Percentiles rank a stretch among this genome's conserved stretches.
These are phyloP conservation scores for Tetrapisispora phaffii DNA, from an alignment of 805 yeast species.

Conservation along the genomic window DNA sequence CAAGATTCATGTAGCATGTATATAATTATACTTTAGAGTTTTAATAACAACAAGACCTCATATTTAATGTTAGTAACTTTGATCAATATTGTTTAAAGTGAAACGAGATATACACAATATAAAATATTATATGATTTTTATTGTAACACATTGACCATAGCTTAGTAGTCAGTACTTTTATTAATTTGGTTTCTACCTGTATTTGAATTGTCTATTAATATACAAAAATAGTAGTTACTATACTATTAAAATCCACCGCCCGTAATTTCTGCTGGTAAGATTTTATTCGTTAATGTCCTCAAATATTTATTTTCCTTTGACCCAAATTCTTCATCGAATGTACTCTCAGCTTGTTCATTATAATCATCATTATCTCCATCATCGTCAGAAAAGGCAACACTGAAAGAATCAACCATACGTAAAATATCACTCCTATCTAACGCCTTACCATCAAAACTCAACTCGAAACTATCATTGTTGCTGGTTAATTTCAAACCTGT, in stretches of 20 bases:
- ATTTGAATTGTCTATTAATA: not conserved
- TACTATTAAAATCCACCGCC: not conserved
- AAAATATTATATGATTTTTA: not conserved
- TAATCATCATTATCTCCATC: conserved; percentile 4
- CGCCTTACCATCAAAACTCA: conserved; percentile 39
- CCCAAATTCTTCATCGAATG: conserved; percentile 1
- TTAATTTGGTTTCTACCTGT: not conserved
- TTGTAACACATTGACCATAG: not conserved
- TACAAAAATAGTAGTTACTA: not conserved
- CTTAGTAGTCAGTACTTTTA: not conserved
- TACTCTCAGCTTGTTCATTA: conserved; percentile 1
- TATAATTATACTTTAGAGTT: not conserved
- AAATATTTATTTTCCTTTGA: not conserved
- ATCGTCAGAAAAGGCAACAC: conserved; percentile 30
- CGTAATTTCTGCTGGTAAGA: conserved; percentile 13
- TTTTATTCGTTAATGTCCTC: conserved; percentile 5
- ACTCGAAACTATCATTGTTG: conserved; percentile 29
- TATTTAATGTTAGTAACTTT: not conserved
- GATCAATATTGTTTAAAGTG: too few relatives aligned
- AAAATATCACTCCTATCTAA: conserved; percentile 35
- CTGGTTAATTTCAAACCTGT: conserved; percentile 1
- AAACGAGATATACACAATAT: too few relatives aligned
- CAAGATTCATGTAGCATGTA: conserved; percentile 1
- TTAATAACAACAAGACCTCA: not conserved
- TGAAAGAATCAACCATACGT: conserved; percentile 33